Evolutionary conservation across 2,329 filamentous ascomycete species (phyloP).

Genomic region (Claviceps spartinae): DNA sequence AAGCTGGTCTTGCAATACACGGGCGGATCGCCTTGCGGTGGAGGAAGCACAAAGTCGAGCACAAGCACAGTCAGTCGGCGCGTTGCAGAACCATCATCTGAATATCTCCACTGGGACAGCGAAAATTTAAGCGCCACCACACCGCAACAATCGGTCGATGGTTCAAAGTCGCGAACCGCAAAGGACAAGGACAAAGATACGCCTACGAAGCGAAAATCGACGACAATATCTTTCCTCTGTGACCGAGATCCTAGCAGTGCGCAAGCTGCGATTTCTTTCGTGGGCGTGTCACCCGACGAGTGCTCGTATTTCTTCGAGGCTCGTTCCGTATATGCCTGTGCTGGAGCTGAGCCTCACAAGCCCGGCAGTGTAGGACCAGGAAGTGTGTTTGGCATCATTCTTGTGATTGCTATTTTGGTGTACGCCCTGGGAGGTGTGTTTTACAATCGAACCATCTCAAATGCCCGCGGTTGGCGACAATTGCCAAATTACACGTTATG

Average conservation of each 20-base stretch:
- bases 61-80: slow-evolving; percentile 7
- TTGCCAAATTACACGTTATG: slow-evolving; percentile 89
- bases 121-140: background rate
- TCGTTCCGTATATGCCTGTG: slow-evolving; percentile 71
- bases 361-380: slow-evolving; percentile 57
- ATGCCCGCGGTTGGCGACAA: slow-evolving; percentile 90
- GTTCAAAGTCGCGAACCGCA: too few species aligned
- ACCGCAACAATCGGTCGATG: background rate
- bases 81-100: background rate
- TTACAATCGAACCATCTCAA: slow-evolving; percentile 87
- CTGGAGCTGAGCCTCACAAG: slow-evolving; percentile 52
- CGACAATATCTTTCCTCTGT: slow-evolving; percentile 86
- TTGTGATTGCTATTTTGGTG: slow-evolving; percentile 60
- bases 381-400: slow-evolving; percentile 79
- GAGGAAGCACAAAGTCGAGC: slow-evolving; percentile 28
- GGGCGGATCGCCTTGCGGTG: slow-evolving; percentile 62
- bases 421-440: slow-evolving; percentile 89
- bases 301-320: slow-evolving; percentile 96
- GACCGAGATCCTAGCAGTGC: slow-evolving; percentile 63
- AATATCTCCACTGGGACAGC: background rate
- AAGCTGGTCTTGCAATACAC: slow-evolving; percentile 68
- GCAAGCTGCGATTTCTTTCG: slow-evolving; percentile 64
- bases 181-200: slow-evolving; percentile 5
- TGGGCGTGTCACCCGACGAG: slow-evolving; percentile 70
- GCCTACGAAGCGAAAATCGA: slow-evolving; percentile 50